Conservation (phyloP, 2,329 filamentous ascomycete species). For the Fusarium falciforme region DNA sequence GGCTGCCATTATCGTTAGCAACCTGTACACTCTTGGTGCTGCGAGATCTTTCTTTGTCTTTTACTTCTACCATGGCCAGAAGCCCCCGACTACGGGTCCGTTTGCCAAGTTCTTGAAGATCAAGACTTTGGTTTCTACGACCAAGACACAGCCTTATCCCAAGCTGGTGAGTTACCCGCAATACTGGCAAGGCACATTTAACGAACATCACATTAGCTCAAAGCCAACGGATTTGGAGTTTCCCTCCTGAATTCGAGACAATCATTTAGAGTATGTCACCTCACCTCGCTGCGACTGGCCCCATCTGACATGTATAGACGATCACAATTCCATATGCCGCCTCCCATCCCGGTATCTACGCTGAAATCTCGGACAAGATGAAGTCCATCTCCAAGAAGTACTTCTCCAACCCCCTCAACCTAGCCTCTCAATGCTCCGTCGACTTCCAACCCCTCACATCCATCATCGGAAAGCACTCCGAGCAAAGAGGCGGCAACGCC, state of each 20-base stretch:
- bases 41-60: not conserved
- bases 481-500: constrained; percentile 13
- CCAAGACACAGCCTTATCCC: constrained; percentile 5
- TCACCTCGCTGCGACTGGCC: fast-evolving
- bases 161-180: not conserved
- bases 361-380: constrained; percentile 10
- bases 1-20: constrained; percentile 2
- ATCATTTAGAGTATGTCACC: constrained; percentile 13
- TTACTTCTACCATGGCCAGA: constrained; percentile 19
- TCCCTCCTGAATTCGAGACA: constrained; percentile 19
- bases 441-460: constrained; percentile 21
- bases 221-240: constrained; percentile 8
- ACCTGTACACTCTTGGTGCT: not conserved
- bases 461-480: constrained; percentile 5
- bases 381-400: not conserved
- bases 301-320: not conserved
- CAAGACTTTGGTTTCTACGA: not conserved
- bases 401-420: constrained; percentile 2
- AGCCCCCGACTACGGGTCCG: constrained; percentile 11
- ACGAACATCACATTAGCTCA: fast-evolving
- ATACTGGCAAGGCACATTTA: fast-evolving
- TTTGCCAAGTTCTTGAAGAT: constrained; percentile 28
- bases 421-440: constrained; percentile 23
- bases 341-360: not conserved
- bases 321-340: constrained; percentile 13